These are phyloP conservation scores for Exobasidium rhododendri DNA, from an alignment of 1,284 basidiomycete genomes.

Conservation along the genomic window DNA sequence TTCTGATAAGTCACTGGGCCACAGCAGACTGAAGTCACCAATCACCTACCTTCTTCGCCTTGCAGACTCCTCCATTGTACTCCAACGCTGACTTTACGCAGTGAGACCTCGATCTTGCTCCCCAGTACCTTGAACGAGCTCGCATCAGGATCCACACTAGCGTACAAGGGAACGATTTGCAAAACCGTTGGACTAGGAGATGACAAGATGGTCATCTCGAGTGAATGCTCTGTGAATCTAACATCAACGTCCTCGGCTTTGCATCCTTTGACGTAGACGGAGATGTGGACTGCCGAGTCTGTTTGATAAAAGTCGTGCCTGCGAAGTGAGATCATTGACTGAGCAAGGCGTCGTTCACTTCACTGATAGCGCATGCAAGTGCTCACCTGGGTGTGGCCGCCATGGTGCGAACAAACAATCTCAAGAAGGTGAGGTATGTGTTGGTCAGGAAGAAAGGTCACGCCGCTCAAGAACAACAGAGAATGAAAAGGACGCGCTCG, in stretches of 20 bases:
- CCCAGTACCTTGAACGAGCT: constrained; percentile 30
- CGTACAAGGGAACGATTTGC: constrained; percentile 28
- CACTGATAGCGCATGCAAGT: no score
- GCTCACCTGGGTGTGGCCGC: background rate
- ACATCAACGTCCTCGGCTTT: constrained; percentile 29
- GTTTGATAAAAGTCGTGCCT: constrained; percentile 55
- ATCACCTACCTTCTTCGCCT: background rate
- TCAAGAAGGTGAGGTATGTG: no score
- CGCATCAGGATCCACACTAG: constrained; percentile 20
- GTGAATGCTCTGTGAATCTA: constrained; percentile 8
- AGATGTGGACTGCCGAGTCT: constrained; percentile 38
- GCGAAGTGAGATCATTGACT: no score
- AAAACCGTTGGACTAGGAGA: constrained; percentile 5
- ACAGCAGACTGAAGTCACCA: background rate
- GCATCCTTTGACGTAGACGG: constrained; percentile 43
- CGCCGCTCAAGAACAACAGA: no score
- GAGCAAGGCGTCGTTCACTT: no score
- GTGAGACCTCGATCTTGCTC: constrained; percentile 44
- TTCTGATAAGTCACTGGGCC: background rate
- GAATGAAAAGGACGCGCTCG: background rate
- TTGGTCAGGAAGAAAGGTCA: no score
- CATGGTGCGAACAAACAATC: no score
- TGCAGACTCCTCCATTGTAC: constrained; percentile 27
- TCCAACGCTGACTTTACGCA: constrained; percentile 33
- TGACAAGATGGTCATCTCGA: background rate